These are phyloP conservation scores for Ogataea chonburiensis DNA, from an alignment of 805 yeast genomes.

Conservation along the genomic window DNA sequence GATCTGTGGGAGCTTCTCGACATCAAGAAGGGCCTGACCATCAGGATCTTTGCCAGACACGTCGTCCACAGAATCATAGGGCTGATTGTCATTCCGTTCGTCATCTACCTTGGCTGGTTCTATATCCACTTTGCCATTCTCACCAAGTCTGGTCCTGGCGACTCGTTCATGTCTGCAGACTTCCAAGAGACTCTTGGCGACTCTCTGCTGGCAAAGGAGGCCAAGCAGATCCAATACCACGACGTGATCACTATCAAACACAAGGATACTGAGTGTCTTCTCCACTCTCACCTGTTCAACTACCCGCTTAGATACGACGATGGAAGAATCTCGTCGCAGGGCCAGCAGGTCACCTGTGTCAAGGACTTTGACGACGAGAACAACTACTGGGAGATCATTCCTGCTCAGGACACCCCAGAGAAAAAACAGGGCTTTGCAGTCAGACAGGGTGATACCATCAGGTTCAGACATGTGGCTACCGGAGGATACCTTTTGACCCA, in stretches of 20 bases:
- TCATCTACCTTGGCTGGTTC: conserved; percentile 85
- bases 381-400: conserved; percentile 85
- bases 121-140: conserved; percentile 84
- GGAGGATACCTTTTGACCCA: conserved; percentile 81
- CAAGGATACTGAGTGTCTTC: conserved; percentile 70
- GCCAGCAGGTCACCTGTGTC: conserved; percentile 87
- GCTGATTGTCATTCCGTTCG: conserved; percentile 76
- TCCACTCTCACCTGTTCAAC: conserved; percentile 75
- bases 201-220: conserved; percentile 67
- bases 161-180: conserved; percentile 88
- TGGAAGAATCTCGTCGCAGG: conserved; percentile 90
- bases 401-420: conserved; percentile 47
- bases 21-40: conserved; percentile 59
- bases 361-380: conserved; percentile 54
- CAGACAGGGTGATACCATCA: conserved; percentile 66
- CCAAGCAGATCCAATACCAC: conserved; percentile 70
- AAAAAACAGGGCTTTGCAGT: conserved; percentile 49
- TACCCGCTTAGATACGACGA: conserved; percentile 95
- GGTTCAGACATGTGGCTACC: conserved; percentile 80
- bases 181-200: conserved; percentile 93
- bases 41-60: conserved; percentile 61
- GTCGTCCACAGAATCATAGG: conserved; percentile 69
- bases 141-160: conserved; percentile 92
- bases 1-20: conserved; percentile 91
- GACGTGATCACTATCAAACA: conserved; percentile 79